Evolutionary conservation across 345 rosid genomes (phyloP).

Genomic region (Eucalyptus shirleyi): DNA sequence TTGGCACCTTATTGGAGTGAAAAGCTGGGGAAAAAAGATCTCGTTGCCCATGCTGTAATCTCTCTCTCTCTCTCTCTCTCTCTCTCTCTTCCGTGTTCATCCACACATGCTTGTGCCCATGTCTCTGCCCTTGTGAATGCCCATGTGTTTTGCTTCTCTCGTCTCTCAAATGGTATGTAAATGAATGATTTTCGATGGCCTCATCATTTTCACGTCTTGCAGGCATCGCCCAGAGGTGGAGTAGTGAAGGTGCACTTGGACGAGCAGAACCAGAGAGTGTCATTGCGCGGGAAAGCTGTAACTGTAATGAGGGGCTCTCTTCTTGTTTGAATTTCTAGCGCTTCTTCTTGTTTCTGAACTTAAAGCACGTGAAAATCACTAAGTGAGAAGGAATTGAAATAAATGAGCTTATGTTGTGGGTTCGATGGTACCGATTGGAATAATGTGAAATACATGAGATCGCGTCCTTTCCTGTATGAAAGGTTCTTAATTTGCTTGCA

Average conservation of each 20-base stretch:
- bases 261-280: constrained; percentile 34
- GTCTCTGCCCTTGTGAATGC: no score
- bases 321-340: constrained; percentile 19
- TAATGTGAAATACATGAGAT: background rate
- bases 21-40: constrained; percentile 35
- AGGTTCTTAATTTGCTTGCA: background rate
- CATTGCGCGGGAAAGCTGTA: constrained; percentile 51
- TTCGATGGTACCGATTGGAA: no score
- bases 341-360: background rate
- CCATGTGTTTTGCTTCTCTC: background rate
- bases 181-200: no score
- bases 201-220: background rate
- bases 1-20: constrained; percentile 61
- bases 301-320: constrained; percentile 57
- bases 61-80: background rate
- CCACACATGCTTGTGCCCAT: no score
- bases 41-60: constrained; percentile 48
- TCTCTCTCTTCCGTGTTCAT: no score
- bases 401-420: background rate
- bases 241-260: constrained; percentile 35
- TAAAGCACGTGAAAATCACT: background rate
- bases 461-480: background rate
- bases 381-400: background rate
- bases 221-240: constrained; percentile 70
- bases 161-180: background rate